These are phyloP conservation scores for Alternaria rosae DNA, from an alignment of 2,329 filamentous ascomycete species.

Conservation along the genomic window DNA sequence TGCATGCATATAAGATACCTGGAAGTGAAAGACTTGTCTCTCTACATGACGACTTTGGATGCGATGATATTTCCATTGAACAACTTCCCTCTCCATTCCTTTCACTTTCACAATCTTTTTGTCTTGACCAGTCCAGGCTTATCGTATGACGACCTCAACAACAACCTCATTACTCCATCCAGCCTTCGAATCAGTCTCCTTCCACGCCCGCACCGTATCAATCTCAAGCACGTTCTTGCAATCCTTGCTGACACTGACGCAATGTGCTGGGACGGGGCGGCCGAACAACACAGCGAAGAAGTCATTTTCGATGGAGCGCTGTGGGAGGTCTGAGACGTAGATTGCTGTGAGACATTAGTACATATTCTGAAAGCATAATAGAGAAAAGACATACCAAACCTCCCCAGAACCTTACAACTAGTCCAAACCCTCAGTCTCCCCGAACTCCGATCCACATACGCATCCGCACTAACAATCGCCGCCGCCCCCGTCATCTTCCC, in stretches of 20 bases:
- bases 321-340: conserved; percentile 75
- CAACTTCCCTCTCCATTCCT: not conserved
- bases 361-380: too few relatives aligned
- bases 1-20: conserved; percentile 8
- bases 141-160: conserved; percentile 44
- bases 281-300: conserved; percentile 80
- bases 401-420: conserved; percentile 80
- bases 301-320: conserved; percentile 66
- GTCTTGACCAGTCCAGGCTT: not conserved
- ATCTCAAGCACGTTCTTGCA: conserved; percentile 73
- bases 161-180: conserved; percentile 73
- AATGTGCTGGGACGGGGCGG: conserved; percentile 70
- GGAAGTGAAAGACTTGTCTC: not conserved
- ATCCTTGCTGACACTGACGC: conserved; percentile 65
- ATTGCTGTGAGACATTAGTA: conserved; percentile 61
- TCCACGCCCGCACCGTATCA: conserved; percentile 80
- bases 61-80: not conserved
- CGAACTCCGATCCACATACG: conserved; percentile 63
- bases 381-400: conserved; percentile 64
- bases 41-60: not conserved
- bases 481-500: conserved; percentile 91
- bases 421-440: conserved; percentile 71
- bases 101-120: too few relatives aligned
- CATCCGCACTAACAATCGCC: conserved; percentile 71
- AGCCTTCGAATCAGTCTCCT: conserved; percentile 70